phyloP scores from a whole-genome alignment of 2,329 filamentous ascomycete genomes.

The Stachybotrys chartarum region DNA sequence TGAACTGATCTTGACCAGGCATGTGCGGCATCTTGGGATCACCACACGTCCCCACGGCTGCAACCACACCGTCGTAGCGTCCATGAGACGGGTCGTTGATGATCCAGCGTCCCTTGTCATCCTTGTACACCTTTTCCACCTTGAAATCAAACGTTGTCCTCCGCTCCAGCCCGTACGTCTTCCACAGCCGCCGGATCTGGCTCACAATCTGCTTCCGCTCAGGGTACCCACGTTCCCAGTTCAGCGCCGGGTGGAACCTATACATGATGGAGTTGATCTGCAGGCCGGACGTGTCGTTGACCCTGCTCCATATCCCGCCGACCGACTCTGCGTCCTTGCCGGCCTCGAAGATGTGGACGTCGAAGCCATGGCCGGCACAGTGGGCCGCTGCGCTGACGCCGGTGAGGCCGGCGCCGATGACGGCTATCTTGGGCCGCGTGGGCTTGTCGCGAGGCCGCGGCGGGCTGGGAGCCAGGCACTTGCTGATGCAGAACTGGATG shows the following conservation, averaged over 20 bases:
- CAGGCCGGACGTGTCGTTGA: constrained; percentile 75
- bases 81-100: constrained; percentile 66
- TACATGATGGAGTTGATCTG: constrained; percentile 87
- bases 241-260: constrained; percentile 74
- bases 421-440: constrained; percentile 57
- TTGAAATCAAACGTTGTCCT: constrained; percentile 65
- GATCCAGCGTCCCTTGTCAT: constrained; percentile 64
- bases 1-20: constrained; percentile 63
- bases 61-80: constrained; percentile 71
- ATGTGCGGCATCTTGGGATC: constrained; percentile 67
- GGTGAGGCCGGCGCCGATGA: constrained; percentile 66
- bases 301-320: constrained; percentile 75
- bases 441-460: constrained; percentile 52
- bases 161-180: constrained; percentile 62
- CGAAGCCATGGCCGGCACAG: constrained; percentile 79
- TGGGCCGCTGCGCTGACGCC: constrained; percentile 74
- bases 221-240: constrained; percentile 71
- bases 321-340: constrained; percentile 54
- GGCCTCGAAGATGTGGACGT: constrained; percentile 72
- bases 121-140: constrained; percentile 63
- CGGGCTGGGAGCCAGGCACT: constrained; percentile 62
- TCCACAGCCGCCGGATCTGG: constrained; percentile 67
- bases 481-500: constrained; percentile 56
- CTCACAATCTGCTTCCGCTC: constrained; percentile 66
- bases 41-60: constrained; percentile 74